Percentiles rank a stretch among this genome's conserved stretches.
These are phyloP conservation scores for Phytopythium mirpurense DNA, from an alignment of 352 stramenopile genomes.

Conservation along the genomic window DNA sequence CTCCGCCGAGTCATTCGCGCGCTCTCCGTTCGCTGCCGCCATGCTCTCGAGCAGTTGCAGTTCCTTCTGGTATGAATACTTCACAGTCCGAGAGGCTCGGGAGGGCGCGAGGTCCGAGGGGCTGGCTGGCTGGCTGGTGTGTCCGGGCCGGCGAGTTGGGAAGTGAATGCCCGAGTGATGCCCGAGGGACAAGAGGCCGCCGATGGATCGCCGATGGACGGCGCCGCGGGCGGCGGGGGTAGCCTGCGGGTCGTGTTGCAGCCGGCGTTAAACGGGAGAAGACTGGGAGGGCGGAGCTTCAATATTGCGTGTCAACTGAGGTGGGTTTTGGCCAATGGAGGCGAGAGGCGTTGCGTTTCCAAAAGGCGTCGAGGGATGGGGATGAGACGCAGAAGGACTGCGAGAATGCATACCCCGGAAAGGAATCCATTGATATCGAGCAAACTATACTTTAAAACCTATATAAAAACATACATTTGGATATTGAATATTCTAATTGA, in stretches of 20 bases:
- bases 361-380: neutral
- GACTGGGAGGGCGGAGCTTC: no score
- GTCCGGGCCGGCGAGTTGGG: neutral
- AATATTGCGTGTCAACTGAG: slow-evolving; percentile 10
- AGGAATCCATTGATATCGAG: no score
- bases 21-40: neutral
- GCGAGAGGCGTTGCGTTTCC: neutral
- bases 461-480: no score
- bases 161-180: neutral
- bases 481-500: no score
- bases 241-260: no score
- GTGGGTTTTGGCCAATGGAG: no score
- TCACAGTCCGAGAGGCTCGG: neutral
- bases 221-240: no score
- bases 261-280: slow-evolving; percentile 1
- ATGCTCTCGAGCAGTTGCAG: slow-evolving; percentile 11
- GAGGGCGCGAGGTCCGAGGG: no score
- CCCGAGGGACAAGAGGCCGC: neutral
- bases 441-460: no score
- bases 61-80: neutral
- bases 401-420: neutral
- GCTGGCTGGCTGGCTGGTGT: no score
- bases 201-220: no score
- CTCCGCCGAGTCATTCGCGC: slow-evolving; percentile 1
- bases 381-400: neutral